Percentiles rank a stretch among this genome's conserved stretches.
Conservation (phyloP, 2,329 filamentous ascomycete species). For the Podosphaera fusca region DNA sequence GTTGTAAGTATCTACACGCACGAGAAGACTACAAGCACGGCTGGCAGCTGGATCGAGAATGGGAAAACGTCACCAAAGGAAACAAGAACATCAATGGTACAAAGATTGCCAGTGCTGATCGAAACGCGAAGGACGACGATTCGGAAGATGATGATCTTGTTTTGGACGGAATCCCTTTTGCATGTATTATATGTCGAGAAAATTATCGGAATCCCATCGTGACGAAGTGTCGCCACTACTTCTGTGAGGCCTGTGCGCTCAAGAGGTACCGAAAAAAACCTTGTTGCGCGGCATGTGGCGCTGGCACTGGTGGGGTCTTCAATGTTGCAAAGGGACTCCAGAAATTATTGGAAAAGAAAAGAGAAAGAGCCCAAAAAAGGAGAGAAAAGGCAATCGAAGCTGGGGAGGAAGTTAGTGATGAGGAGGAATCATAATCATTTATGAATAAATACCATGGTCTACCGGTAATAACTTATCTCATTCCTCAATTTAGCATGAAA, state of each 20-base stretch:
- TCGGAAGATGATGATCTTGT: slow-evolving; percentile 20
- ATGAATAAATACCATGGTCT: background rate
- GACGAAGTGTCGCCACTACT: slow-evolving; percentile 88
- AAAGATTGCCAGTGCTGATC: slow-evolving; percentile 15
- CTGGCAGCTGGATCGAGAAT: slow-evolving; percentile 87
- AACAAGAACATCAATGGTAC: slow-evolving; percentile 39
- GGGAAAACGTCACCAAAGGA: slow-evolving; percentile 64
- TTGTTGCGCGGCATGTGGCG: slow-evolving; percentile 63
- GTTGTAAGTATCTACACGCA: slow-evolving; percentile 60
- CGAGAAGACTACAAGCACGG: slow-evolving; percentile 68
- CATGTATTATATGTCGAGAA: slow-evolving; percentile 16
- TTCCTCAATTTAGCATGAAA: too few species aligned
- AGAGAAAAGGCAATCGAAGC: slow-evolving; percentile 28
- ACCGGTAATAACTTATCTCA: too few species aligned
- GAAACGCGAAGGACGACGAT: slow-evolving; percentile 19
- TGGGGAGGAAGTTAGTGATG: slow-evolving; percentile 26
- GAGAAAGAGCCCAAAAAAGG: slow-evolving; percentile 29
- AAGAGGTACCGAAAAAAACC: slow-evolving; percentile 72
- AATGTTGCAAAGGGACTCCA: slow-evolving; percentile 67
- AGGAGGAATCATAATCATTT: slow-evolving; percentile 18
- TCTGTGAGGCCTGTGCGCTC: slow-evolving; percentile 77
- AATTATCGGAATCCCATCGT: slow-evolving; percentile 42
- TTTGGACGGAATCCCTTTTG: slow-evolving; percentile 16
- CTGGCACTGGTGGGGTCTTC: slow-evolving; percentile 73
- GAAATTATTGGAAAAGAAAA: slow-evolving; percentile 47